phyloP scores from a whole-genome alignment of 139 green algal species.

The Deuterostichococcus epilithicus region DNA sequence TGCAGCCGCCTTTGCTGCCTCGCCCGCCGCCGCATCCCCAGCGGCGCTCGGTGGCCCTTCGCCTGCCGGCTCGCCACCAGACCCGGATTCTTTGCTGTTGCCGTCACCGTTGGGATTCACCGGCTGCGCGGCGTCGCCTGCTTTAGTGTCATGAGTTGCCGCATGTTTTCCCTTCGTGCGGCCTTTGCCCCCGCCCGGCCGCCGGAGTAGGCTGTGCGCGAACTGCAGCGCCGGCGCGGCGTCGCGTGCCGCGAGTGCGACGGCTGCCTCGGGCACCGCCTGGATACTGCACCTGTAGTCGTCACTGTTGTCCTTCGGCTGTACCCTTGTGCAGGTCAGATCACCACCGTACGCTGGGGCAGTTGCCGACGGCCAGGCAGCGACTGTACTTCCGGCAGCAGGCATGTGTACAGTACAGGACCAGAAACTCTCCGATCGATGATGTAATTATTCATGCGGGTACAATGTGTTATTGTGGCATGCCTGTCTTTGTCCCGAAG shows the following conservation, averaged over 20 bases:
- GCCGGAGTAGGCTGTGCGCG: background rate
- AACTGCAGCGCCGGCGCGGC: conserved; percentile 21
- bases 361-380: background rate
- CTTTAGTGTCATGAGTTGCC: too few species aligned
- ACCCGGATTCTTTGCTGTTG: background rate
- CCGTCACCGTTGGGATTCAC: conserved; percentile 1
- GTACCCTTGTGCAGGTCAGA: too few species aligned
- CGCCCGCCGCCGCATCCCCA: too few species aligned
- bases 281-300: conserved; percentile 33
- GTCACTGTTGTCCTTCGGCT: too few species aligned
- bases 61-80: too few species aligned
- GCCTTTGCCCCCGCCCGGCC: background rate
- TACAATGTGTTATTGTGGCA: background rate
- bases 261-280: conserved; percentile 6
- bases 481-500: conserved; percentile 41
- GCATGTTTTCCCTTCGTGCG: background rate
- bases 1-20: background rate
- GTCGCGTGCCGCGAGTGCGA: conserved; percentile 5
- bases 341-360: too few species aligned
- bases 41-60: too few species aligned
- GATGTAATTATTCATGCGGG: background rate
- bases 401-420: background rate
- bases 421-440: background rate
- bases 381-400: background rate
- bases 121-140: conserved; percentile 1